phyloP scores from a whole-genome alignment of 331 rosid species.

The Malus hybrid region DNA sequence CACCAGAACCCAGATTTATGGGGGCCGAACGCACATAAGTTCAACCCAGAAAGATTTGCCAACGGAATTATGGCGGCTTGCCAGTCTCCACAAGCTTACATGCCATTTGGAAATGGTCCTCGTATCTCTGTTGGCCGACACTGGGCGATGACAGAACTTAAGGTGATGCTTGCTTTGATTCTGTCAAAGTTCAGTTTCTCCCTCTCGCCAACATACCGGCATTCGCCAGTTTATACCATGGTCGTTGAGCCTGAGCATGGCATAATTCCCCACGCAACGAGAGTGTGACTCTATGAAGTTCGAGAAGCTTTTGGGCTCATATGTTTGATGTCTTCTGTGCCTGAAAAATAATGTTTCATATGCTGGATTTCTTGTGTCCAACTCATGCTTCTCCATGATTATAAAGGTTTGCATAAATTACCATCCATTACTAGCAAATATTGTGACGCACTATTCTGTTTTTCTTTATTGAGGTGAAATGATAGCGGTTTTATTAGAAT shows the following conservation, averaged over 20 bases:
- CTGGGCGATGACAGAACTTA: constrained; percentile 21
- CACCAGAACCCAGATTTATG: constrained; percentile 27
- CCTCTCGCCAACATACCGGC: constrained; percentile 34
- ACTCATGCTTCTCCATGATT: too few species aligned
- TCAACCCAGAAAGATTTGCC: constrained; percentile 45
- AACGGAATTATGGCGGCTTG: constrained; percentile 38
- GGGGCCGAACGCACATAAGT: constrained; percentile 38
- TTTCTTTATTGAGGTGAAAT: too few species aligned
- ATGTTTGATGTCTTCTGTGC: background rate
- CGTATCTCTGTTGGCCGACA: constrained; percentile 43
- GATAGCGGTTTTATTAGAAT: too few species aligned
- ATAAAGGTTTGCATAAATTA: too few species aligned
- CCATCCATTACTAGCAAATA: too few species aligned
- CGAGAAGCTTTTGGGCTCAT: background rate
- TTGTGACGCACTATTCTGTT: too few species aligned
- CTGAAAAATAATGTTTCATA: background rate
- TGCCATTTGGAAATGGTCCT: constrained; percentile 50
- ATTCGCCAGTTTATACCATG: constrained; percentile 39
- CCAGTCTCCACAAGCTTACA: constrained; percentile 32
- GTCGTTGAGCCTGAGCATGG: constrained; percentile 41
- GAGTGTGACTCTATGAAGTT: background rate
- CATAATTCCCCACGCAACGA: constrained; percentile 23
- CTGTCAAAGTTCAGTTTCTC: constrained; percentile 37
- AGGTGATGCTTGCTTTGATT: constrained; percentile 36
- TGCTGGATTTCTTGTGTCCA: too few species aligned